A percentile compares a stretch with the other conserved stretches of the same genome.
These are phyloP conservation scores for Talaromyces islandicus DNA, from an alignment of 2,329 filamentous ascomycete genomes.

Conservation along the genomic window DNA sequence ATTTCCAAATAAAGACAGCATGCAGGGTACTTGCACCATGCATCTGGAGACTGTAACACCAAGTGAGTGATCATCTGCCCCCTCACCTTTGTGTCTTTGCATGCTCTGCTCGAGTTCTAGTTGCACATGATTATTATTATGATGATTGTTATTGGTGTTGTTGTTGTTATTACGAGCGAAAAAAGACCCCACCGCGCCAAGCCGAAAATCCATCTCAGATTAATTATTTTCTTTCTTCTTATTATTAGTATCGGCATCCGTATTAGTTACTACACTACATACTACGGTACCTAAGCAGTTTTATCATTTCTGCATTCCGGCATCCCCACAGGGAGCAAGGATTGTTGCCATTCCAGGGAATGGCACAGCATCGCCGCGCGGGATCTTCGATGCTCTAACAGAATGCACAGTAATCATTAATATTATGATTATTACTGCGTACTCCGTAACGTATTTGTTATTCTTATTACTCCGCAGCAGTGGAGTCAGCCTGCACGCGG, in stretches of 20 bases:
- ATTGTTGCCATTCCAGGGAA: background rate
- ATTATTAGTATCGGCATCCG: background rate
- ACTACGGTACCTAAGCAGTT: too few species aligned
- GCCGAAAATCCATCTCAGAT: background rate
- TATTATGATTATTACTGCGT: background rate
- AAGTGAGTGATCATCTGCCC: background rate
- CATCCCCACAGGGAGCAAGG: background rate
- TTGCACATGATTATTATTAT: background rate
- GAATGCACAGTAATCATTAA: background rate
- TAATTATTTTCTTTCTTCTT: background rate
- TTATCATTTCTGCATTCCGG: background rate
- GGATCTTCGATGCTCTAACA: background rate
- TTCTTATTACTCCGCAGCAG: background rate
- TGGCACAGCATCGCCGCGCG: background rate
- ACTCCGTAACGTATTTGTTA: background rate
- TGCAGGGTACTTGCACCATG: background rate
- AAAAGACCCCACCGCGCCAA: background rate
- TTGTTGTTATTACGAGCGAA: too few species aligned
- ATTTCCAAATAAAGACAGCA: background rate
- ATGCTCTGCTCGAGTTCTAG: background rate
- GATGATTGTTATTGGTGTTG: too few species aligned
- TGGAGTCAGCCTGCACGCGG: background rate
- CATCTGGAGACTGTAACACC: background rate
- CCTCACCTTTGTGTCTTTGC: too few species aligned
- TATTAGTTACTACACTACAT: too few species aligned